phyloP scores from a whole-genome alignment of 768 basidiomycete species.

The Mycena latifolia region DNA sequence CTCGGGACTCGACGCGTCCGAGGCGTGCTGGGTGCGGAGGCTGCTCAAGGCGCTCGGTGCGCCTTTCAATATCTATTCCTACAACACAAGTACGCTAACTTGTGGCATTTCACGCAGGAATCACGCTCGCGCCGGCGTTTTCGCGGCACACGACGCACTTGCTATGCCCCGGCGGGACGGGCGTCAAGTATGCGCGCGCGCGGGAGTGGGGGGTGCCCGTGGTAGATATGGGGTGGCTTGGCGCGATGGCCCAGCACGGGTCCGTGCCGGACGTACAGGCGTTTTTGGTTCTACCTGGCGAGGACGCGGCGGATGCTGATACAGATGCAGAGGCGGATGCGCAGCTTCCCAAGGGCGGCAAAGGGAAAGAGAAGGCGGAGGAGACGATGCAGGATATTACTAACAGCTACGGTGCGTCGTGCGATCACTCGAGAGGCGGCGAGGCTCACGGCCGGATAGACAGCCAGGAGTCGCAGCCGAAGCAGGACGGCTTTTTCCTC shows the following conservation, averaged over 20 bases:
- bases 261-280: not conserved
- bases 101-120: not conserved
- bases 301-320: not conserved
- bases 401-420: slow-evolving; percentile 50
- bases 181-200: slow-evolving; percentile 85
- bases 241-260: not conserved
- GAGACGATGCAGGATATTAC: slow-evolving; percentile 58
- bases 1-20: slow-evolving; percentile 82
- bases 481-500: not conserved
- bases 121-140: slow-evolving; percentile 47
- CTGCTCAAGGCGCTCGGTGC: slow-evolving; percentile 74
- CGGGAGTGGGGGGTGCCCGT: slow-evolving; percentile 82
- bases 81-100: not conserved
- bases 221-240: not conserved
- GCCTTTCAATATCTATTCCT: not conserved
- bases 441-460: slow-evolving; percentile 1
- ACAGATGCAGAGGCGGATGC: slow-evolving; percentile 10
- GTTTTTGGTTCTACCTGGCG: not conserved
- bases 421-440: not conserved
- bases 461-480: slow-evolving; percentile 6
- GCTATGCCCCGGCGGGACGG: slow-evolving; percentile 77
- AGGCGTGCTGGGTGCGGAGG: slow-evolving; percentile 74
- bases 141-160: slow-evolving; percentile 83
- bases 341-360: slow-evolving; percentile 34
- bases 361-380: slow-evolving; percentile 43